A percentile compares a stretch with the other conserved stretches of the same genome.
Evolutionary conservation across 2,329 filamentous ascomycete genomes (phyloP).

Genomic region (Lizonia empirigonia): DNA sequence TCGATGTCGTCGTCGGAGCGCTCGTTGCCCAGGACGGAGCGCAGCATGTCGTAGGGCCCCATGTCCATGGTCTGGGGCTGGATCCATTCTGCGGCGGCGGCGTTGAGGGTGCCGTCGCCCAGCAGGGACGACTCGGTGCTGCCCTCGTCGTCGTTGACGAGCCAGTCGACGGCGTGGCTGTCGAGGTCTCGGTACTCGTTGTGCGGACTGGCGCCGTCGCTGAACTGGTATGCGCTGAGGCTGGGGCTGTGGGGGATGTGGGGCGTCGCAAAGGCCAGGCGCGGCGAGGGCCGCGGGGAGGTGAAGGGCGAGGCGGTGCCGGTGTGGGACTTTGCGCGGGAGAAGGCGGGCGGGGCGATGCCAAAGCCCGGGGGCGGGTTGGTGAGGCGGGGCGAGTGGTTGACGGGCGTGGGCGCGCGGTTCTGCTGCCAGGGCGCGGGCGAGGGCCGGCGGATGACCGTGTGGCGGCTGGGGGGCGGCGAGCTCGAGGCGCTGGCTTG

Average conservation of each 20-base stretch:
- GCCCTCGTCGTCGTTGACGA: conserved; percentile 84
- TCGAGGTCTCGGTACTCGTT: conserved; percentile 91
- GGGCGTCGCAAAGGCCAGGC: conserved; percentile 86
- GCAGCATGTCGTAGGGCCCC: conserved; percentile 97
- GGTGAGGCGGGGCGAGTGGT: conserved; percentile 80
- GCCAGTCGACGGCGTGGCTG: conserved; percentile 94
- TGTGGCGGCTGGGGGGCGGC: conserved; percentile 84
- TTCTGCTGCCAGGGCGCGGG: conserved; percentile 89
- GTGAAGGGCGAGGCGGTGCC: conserved; percentile 83
- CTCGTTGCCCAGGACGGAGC: conserved; percentile 88
- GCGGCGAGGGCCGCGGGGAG: conserved; percentile 89
- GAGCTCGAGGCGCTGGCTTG: conserved; percentile 69
- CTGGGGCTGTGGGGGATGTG: conserved; percentile 92
- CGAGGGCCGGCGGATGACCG: conserved; percentile 85
- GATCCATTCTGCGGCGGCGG: conserved; percentile 80
- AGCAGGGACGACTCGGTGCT: conserved; percentile 77
- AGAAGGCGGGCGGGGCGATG: conserved; percentile 73
- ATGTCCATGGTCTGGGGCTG: conserved; percentile 77
- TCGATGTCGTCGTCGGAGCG: conserved; percentile 95
- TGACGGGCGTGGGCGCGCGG: conserved; percentile 76
- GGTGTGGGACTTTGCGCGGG: conserved; percentile 71
- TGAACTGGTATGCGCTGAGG: conserved; percentile 95
- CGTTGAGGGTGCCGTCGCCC: conserved; percentile 73
- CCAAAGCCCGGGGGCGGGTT: conserved; percentile 81
- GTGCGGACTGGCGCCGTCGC: conserved; percentile 71